Evolutionary conservation across 169 alveolate species (phyloP).

Genomic region (Miamiensis avidus): DNA sequence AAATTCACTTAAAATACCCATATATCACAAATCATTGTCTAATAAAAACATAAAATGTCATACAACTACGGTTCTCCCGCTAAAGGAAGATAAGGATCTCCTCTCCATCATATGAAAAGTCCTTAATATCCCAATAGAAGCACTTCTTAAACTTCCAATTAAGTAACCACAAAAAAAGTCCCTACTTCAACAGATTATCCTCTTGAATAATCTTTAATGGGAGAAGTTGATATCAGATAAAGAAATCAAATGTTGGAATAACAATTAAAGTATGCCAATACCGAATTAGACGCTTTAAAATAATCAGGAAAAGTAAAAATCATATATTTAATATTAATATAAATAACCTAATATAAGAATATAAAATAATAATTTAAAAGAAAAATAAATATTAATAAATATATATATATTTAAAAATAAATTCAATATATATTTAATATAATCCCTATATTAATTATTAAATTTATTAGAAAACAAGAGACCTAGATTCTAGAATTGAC

Average conservation of each 20-base stretch:
- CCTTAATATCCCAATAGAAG: neutral
- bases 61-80: neutral
- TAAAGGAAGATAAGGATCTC: neutral
- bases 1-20: neutral
- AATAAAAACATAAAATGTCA: neutral
- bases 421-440: no score
- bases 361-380: no score
- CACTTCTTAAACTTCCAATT: neutral
- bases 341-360: no score
- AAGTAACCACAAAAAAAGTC: neutral
- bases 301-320: neutral
- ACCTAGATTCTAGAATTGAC: conserved; percentile 5
- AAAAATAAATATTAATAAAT: no score
- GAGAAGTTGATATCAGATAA: neutral
- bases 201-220: no score
- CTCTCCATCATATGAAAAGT: neutral
- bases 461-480: conserved; percentile 13
- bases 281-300: neutral
- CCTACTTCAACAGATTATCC: no score
- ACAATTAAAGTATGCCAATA: neutral
- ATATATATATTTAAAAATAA: no score
- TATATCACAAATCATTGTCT: neutral
- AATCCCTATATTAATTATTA: no score
- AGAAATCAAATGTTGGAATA: neutral
- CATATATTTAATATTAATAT: no score